Evolutionary conservation across 2,329 filamentous ascomycete genomes (phyloP), one percentile per base, ranked within the genome.

Genomic region (Pseudogymnoascus sp.): DNA sequence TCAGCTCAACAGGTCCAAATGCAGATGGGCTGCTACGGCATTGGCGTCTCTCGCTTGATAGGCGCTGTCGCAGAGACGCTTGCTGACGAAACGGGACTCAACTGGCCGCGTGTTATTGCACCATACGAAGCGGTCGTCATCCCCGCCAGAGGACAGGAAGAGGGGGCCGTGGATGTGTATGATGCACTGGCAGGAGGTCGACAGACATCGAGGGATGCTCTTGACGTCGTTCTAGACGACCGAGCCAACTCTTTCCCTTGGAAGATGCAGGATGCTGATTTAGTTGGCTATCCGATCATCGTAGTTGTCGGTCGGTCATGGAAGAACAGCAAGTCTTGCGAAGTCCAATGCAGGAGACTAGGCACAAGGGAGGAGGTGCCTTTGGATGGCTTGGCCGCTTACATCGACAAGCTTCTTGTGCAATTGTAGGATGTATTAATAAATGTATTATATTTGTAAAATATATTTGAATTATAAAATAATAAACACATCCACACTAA

Each of bases 1-100:
- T 13, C 11, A 23, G 19, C 15, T 60, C 65, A 63, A n/a, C 64
- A 68, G 42, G 79, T 85, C 0, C 80, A 86, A 0, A 82, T 96
- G 71, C 86, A 96, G 68, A 99, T 99, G 95, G 95, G 95, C 63
- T 99, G 95, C 74, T 91, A 97, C 72, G 95, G 95, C 0, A 96
- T 99, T 66, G 95, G 95, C 1, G 86, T 99, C 17, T 96, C 92
- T 4, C 88, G 95, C 50, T 87, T 99, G 69, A 87, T 99, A 66
- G 92, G 88, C 8, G 91, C 95, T 1, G 85, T 95, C 0, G 93
- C 93, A 1, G 88, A 93, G 67, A 83, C 88, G 40, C 79, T 91
- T 9, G 82, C 86, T 0, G 91, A 96, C 68, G 72, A 81, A 2
- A 83, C 79, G 71, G 95, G 92, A 0, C 80, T 97, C 7, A 91